Evolutionary conservation across 371 early-diverging fungal genomes (phyloP), one percentile per base, ranked within the genome.

Genomic region (Mucor saturninus): DNA sequence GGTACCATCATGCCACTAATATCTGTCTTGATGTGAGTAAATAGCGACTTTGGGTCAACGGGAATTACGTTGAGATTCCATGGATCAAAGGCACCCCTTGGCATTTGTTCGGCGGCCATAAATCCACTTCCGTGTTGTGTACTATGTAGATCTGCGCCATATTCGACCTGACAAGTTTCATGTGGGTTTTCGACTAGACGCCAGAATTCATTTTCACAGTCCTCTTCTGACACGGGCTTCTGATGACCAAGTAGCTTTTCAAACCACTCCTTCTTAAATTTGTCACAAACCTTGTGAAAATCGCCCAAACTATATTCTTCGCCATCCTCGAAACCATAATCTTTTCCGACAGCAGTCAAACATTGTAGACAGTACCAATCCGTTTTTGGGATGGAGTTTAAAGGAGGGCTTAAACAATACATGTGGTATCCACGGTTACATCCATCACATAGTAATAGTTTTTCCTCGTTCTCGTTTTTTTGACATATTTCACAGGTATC

Each of bases 1-100:
- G 98, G 98, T 2, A 92, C 85, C 91, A 93, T 96, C 93, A 97
- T 95, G 5, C 98, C 98, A 30, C 91, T 88, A 29, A 97, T 95
- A 65, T 97, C 95, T 37, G 90, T 85, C 48, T 89, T 86, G 69
- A 97, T 91, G 69, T 93, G 84, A n/a, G 87, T 84, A 59, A 98
- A 92, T 31, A 98, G 82, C 1, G 96, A 95, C 11, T 83, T 84
- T 5, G 87, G 85, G 13, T 90, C 81, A 30, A 86, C 82, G 1
- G 98, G 91, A 48, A 98, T 84, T 67, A 91, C 90, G 65, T 91
- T 94, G 14, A 98, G 78, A 68, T 97, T 97, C 93, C 95, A 96
- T 5, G 90, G 89, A 64, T 89, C 83, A 29, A 64, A 64, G 13
- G 79, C 78, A 58, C 84, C 85, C 8, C 61, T 64, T 8, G 30